Base-by-base conservation (phyloP, 73 alveolate genomes). In the Paramecium sexaurelia region DNA sequence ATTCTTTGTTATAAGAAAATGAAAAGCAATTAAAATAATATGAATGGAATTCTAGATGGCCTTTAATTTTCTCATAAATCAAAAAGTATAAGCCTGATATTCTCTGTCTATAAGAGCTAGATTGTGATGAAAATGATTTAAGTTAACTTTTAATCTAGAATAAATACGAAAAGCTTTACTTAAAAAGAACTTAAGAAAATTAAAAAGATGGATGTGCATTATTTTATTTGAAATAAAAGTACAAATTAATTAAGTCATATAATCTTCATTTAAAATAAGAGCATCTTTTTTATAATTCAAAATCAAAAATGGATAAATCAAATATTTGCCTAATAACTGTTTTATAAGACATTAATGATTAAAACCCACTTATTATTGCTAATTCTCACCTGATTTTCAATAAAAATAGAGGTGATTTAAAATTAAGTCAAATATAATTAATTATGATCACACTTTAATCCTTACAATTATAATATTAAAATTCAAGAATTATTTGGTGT, bases 161-260 rank as follows among this genome's bases (percentile, higher is more conserved):
- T 43, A 13, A 39, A 22, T 73, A 36, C 17, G 68, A 41, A 41
- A 39, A 78, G 19, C 55, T 29, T 15, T 78, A 41, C 13, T 33
- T 78, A 45, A 39, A 78, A 43, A 78, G 90, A 40, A 22, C 29
- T 51, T 13, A 26, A 37, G 73, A 78, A 17, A 32, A 78, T 43
- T 0, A 78, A 0, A 39, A 37, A 22, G 90, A 78, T 78, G 90
- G 90, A 41, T 78, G 90, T 78, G 90, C 90, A 20, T 26, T 78
- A 7, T 78, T 78, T 43, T 78, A 19, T 27, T 15, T 32, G 9
- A 37, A 37, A 39, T 32, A 78, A 6, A 41, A 43, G 15, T 78
- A 10, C 51, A 78, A 37, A 78, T 43, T 78, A 45, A 20, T 78
- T 3, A 20, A 78, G 7, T 13, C 43, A 13, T 78, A 41, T 13